These are phyloP conservation scores for Mrakia gelida DNA, from an alignment of 768 basidiomycete species.

Conservation along the genomic window DNA sequence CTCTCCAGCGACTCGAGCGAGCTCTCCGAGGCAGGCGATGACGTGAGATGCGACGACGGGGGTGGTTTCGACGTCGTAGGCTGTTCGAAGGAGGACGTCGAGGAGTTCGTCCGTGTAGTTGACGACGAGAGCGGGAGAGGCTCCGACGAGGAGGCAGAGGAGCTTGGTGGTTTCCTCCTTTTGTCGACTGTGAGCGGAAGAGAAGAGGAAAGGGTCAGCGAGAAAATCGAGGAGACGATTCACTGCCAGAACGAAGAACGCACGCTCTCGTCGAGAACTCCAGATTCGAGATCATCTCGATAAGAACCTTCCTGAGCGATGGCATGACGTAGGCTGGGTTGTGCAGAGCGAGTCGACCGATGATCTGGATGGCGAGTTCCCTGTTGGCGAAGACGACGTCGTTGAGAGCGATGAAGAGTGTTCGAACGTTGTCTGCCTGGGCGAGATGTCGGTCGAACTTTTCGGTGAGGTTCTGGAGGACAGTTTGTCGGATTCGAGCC, in stretches of 20 bases:
- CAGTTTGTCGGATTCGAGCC: conserved; percentile 74
- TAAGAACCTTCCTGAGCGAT: conserved; percentile 86
- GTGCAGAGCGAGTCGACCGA: conserved; percentile 87
- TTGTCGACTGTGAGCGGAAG: conserved; percentile 40
- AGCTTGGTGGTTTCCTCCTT: conserved; percentile 86
- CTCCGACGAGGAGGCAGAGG: conserved; percentile 80
- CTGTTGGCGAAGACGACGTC: conserved; percentile 95
- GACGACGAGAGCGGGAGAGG: conserved; percentile 88
- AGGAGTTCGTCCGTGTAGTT: conserved; percentile 93
- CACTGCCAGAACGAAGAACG: conserved; percentile 53
- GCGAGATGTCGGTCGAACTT: conserved; percentile 95
- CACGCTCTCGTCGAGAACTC: conserved; percentile 87
- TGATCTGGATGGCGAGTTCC: conserved; percentile 79
- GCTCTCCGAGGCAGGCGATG: conserved; percentile 88
- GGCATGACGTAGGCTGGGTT: conserved; percentile 99
- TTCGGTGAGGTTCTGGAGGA: conserved; percentile 79
- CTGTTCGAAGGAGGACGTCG: conserved; percentile 79
- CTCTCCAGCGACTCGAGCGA: conserved; percentile 88
- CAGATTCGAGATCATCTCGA: conserved; percentile 91
- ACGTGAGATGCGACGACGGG: conserved; percentile 87
- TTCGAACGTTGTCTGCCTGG: conserved; percentile 96
- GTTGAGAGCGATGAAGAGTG: conserved; percentile 92
- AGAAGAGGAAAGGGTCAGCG: not conserved
- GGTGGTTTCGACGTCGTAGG: conserved; percentile 67
- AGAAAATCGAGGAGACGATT: not conserved